A percentile compares a stretch with the other conserved stretches of the same genome.
Conservation (phyloP, 2,329 filamentous ascomycete genomes). For the Hypoxylon rubiginosum region DNA sequence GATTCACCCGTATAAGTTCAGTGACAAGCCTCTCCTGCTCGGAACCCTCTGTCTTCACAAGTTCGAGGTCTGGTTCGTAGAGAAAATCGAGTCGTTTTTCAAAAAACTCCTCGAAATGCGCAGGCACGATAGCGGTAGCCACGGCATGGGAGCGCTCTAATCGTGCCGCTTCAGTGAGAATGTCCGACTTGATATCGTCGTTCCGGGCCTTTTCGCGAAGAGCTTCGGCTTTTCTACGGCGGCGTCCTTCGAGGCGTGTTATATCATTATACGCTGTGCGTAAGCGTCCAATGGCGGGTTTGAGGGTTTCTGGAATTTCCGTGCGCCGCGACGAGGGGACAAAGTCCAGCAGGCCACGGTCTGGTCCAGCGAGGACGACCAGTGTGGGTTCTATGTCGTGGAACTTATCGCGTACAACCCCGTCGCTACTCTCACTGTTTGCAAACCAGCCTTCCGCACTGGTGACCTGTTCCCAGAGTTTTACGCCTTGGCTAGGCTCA, state of each 20-base stretch:
- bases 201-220: slow-evolving; percentile 83
- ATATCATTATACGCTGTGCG: slow-evolving; percentile 88
- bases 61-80: slow-evolving; percentile 83
- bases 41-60: slow-evolving; percentile 76
- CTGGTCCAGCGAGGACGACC: slow-evolving; percentile 80
- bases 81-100: slow-evolving; percentile 79
- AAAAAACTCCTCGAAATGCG: slow-evolving; percentile 93
- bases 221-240: slow-evolving; percentile 82
- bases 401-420: slow-evolving; percentile 81
- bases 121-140: slow-evolving; percentile 85
- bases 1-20: slow-evolving; percentile 81
- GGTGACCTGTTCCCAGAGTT: slow-evolving; percentile 79
- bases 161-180: slow-evolving; percentile 84
- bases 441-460: slow-evolving; percentile 92
- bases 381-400: slow-evolving; percentile 81
- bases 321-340: slow-evolving; percentile 88
- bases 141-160: slow-evolving; percentile 85
- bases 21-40: slow-evolving; percentile 81
- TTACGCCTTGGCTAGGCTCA: slow-evolving; percentile 72
- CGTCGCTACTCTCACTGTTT: slow-evolving; percentile 68
- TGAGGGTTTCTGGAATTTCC: slow-evolving; percentile 83
- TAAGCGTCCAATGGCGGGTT: slow-evolving; percentile 81
- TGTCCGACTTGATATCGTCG: slow-evolving; percentile 90
- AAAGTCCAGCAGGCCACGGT: slow-evolving; percentile 85
- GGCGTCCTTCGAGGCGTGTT: slow-evolving; percentile 82